Conservation (phyloP, 495 filamentous ascomycete species). For the Podospora tetraspora region DNA sequence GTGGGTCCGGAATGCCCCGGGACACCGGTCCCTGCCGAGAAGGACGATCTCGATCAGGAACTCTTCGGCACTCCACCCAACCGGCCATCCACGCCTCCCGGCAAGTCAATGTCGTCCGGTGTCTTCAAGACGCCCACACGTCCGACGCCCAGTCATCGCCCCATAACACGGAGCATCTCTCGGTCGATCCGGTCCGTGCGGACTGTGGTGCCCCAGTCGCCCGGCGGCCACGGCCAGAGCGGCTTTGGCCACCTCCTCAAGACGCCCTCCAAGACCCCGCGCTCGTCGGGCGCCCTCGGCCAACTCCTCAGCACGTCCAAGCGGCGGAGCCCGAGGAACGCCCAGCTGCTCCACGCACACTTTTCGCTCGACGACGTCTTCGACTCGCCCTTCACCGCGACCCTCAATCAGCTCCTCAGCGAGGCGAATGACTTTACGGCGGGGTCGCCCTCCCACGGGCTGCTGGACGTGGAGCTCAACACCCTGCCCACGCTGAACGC, state of each 20-base stretch:
- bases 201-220: constrained; percentile 15
- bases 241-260: constrained; percentile 28
- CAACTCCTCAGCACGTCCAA: constrained; percentile 26
- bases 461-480: constrained; percentile 33
- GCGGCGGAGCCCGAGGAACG: constrained; percentile 38
- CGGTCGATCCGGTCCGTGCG: constrained; percentile 43
- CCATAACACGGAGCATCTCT: constrained; percentile 52
- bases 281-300: constrained; percentile 23
- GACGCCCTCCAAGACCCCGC: constrained; percentile 43
- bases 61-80: constrained; percentile 51
- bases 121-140: constrained; percentile 54
- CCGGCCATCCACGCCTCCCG: constrained; percentile 59
- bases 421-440: constrained; percentile 46
- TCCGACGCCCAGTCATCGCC: constrained; percentile 52
- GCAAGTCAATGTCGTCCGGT: constrained; percentile 42
- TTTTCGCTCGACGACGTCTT: constrained; percentile 32
- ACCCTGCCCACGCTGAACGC: constrained; percentile 25
- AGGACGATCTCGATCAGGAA: constrained; percentile 48
- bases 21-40: constrained; percentile 24
- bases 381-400: constrained; percentile 54
- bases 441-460: constrained; percentile 32
- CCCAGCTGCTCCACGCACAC: constrained; percentile 24
- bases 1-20: constrained; percentile 16
- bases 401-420: constrained; percentile 55
- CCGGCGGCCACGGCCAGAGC: constrained; percentile 39